Conservation (phyloP, 495 filamentous ascomycete genomes). For the Aspergillus funiculosus region DNA sequence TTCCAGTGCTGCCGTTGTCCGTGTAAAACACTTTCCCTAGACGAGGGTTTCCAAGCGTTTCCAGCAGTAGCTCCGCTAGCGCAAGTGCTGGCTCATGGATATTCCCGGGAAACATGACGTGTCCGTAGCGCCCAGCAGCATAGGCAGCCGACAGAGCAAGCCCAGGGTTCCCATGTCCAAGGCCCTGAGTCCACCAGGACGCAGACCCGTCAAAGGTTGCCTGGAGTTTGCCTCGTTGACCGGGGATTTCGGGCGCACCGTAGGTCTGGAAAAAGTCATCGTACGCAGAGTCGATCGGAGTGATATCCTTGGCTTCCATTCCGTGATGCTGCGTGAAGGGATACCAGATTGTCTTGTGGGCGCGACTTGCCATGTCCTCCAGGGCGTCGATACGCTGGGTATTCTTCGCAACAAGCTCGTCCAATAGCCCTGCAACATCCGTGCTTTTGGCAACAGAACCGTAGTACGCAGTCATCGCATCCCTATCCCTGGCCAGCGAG, state of each 20-base stretch:
- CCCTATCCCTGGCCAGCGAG: slow-evolving; percentile 40
- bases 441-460: slow-evolving; percentile 26
- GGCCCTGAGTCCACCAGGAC: slow-evolving; percentile 82
- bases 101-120: slow-evolving; percentile 75
- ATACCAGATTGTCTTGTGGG: slow-evolving; percentile 64
- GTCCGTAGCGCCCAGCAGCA: slow-evolving; percentile 75
- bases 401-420: slow-evolving; percentile 47
- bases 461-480: slow-evolving; percentile 58
- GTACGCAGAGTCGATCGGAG: slow-evolving; percentile 67
- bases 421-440: slow-evolving; percentile 36
- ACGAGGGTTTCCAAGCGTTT: slow-evolving; percentile 52
- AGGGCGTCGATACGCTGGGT: slow-evolving; percentile 47
- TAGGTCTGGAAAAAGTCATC: slow-evolving; percentile 68
- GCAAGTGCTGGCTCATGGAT: slow-evolving; percentile 65
- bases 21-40: slow-evolving; percentile 66
- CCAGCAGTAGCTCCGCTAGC: slow-evolving; percentile 55
- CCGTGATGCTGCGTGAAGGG: slow-evolving; percentile 74
- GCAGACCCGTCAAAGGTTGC: slow-evolving; percentile 72
- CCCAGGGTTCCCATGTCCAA: slow-evolving; percentile 65
- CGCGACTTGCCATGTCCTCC: slow-evolving; percentile 51
- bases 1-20: slow-evolving; percentile 73
- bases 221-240: slow-evolving; percentile 30
- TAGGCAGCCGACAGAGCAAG: slow-evolving; percentile 67
- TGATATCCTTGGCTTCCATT: slow-evolving; percentile 52
- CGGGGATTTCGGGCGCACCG: slow-evolving; percentile 9